Evolutionary conservation across 129 eudicot species (phyloP).

Genomic region (Artemisia annua): DNA sequence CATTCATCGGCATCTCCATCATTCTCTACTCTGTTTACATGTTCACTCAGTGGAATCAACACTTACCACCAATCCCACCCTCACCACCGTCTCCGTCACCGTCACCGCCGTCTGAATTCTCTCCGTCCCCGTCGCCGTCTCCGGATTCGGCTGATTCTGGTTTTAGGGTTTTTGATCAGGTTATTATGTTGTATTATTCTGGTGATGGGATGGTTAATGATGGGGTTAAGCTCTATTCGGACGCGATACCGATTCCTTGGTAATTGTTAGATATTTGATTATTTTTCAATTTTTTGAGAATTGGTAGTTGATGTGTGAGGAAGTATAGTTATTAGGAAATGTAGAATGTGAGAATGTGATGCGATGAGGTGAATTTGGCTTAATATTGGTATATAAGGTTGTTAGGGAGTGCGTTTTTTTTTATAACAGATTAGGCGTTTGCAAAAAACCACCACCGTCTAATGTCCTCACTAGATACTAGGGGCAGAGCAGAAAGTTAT

Average conservation of each 20-base stretch:
- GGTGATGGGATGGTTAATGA: constrained; percentile 11
- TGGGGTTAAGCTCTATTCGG: constrained; percentile 27
- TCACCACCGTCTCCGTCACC: constrained; percentile 37
- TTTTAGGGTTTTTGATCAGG: constrained; percentile 23
- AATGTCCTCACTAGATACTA: too few species aligned
- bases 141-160: constrained; percentile 22
- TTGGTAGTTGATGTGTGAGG: too few species aligned
- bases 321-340: too few species aligned
- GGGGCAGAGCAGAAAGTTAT: too few species aligned
- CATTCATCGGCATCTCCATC: constrained; percentile 61
- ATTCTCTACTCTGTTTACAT: constrained; percentile 63
- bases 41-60: constrained; percentile 73
- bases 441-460: too few species aligned
- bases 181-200: constrained; percentile 12
- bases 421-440: too few species aligned
- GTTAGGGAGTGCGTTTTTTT: too few species aligned
- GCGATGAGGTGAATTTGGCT: too few species aligned
- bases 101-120: constrained; percentile 15
- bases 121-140: constrained; percentile 40
- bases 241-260: constrained; percentile 75
- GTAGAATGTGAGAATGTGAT: too few species aligned
- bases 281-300: neutral
- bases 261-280: neutral
- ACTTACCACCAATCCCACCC: too few species aligned
- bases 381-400: too few species aligned